Percentiles rank a stretch among this genome's conserved stretches.
Conservation (phyloP, 768 basidiomycete species). For the Leccinum obscurum region DNA sequence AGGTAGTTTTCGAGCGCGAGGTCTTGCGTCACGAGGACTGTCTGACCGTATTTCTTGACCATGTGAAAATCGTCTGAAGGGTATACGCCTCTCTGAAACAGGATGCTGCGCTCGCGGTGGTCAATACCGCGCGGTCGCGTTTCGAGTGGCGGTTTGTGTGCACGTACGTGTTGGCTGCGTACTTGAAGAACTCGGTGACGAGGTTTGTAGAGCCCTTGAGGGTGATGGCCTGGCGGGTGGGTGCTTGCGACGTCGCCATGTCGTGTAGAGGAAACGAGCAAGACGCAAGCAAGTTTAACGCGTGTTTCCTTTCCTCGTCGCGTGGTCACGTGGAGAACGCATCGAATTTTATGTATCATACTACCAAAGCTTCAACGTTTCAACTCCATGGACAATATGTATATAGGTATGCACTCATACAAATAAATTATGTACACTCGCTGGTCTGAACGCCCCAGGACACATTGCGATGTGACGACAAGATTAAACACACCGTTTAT, state of each 20-base stretch:
- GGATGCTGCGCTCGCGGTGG: slow-evolving; percentile 58
- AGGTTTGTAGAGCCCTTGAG: slow-evolving; percentile 93
- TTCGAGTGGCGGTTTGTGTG: background rate
- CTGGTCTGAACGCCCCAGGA: background rate
- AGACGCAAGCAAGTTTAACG: background rate
- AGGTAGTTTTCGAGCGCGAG: slow-evolving; percentile 92
- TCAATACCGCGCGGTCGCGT: background rate
- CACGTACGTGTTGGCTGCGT: slow-evolving; percentile 93
- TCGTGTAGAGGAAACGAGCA: slow-evolving; percentile 4
- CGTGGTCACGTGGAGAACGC: background rate
- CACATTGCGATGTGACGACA: background rate
- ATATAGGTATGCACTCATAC: too few species aligned
- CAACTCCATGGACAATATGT: background rate
- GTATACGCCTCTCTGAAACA: slow-evolving; percentile 96
- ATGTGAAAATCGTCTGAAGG: slow-evolving; percentile 98
- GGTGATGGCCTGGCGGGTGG: slow-evolving; percentile 75
- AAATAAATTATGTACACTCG: background rate
- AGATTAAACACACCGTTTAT: background rate
- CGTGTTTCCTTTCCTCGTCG: background rate
- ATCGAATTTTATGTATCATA: background rate
- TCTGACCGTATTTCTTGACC: slow-evolving; percentile 99
- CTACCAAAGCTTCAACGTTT: background rate
- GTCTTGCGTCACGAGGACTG: slow-evolving; percentile 92
- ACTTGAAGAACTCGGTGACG: slow-evolving; percentile 99
- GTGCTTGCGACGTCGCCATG: slow-evolving; percentile 50